A percentile compares a stretch with the other conserved stretches of the same genome.
These are phyloP conservation scores for Mortierella sp. DNA, from an alignment of 371 early-diverging fungal species.

Conservation along the genomic window DNA sequence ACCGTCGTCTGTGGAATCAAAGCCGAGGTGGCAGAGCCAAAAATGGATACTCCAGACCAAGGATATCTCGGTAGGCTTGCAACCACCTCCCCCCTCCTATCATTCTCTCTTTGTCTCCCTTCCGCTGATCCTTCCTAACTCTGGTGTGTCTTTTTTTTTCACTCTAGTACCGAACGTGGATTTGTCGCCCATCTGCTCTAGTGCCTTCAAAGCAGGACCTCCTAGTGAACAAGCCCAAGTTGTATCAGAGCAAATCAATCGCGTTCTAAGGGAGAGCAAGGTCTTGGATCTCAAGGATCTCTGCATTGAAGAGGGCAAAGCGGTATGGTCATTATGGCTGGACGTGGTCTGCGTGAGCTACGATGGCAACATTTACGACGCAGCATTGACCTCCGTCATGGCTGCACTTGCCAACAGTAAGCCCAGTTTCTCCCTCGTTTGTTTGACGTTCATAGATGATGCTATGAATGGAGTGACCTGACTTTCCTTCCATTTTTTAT, in stretches of 20 bases:
- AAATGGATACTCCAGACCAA: slow-evolving; percentile 67
- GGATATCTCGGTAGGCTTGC: slow-evolving; percentile 88
- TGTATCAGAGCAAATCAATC: slow-evolving; percentile 80
- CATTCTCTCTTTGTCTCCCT: too few species aligned
- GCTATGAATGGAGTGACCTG: not conserved
- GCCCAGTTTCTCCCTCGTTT: not conserved
- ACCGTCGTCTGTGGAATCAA: slow-evolving; percentile 94
- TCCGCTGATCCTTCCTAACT: not conserved
- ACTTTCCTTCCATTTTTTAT: not conserved
- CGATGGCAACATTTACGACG: slow-evolving; percentile 93
- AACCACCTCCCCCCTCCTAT: too few species aligned
- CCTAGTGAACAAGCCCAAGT: slow-evolving; percentile 88
- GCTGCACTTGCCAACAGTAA: slow-evolving; percentile 79
- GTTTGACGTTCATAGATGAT: not conserved
- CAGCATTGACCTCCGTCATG: slow-evolving; percentile 80
- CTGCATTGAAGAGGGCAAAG: slow-evolving; percentile 85
- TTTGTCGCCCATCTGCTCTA: slow-evolving; percentile 87
- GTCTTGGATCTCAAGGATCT: slow-evolving; percentile 77
- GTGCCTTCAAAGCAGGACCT: slow-evolving; percentile 87
- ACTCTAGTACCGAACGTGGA: slow-evolving; percentile 88
- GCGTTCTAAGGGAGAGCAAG: slow-evolving; percentile 72
- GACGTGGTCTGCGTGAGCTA: slow-evolving; percentile 92
- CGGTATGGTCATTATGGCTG: slow-evolving; percentile 90
- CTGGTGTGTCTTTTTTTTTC: not conserved
- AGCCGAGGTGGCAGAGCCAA: slow-evolving; percentile 93